Base-by-base conservation (phyloP, 306 rosid species). In the Gynostemma pentaphyllum region DNA sequence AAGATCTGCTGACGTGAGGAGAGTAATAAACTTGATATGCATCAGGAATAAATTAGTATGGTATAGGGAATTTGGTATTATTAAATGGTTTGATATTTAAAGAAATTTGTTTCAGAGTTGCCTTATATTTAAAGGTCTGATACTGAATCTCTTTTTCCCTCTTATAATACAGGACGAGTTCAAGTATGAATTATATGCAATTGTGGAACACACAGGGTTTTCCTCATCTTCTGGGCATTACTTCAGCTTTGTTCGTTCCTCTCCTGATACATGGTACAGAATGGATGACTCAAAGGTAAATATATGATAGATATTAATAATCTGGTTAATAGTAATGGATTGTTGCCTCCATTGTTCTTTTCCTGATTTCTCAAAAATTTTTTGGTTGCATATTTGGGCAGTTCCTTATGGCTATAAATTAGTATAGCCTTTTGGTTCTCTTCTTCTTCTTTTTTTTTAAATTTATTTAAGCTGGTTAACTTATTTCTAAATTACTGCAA, bases 171-270 rank as follows among this genome's bases (percentile, higher is more conserved):
- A 92, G 99, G 91, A 56, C 45, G 81, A 72, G 9, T 46, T 78
- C 85, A 81, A 76, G 54, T 92, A 92, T 73, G 82, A 92, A 52
- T 84, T 92, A 15, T 92, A 84, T 74, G 99, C 94, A 23, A 71
- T 86, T 69, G 85, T 92, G 62, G 95, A 82, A 30, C 99, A 92
- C 67, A 54, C 40, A 71, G 96, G 99, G 23, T 62, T 57, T 70
- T 77, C 96, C 40, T 67, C 87, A 65, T 69, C 82, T 51, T 86
- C 87, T 34, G 95, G 96, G 26, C 96, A 92, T 81, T 92, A 92
- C 74, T 86, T 82, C 56, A 79, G 87, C 78, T 86, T 82, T 67
- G 72, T 92, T 69, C 92, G 96, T 21, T 76, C 96, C 37, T 76
- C 88, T 48, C 87, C 94, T 10, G 84, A 81, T 61, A 68, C 81